phyloP scores from a whole-genome alignment of 352 stramenopile genomes.

The Phytophthora uliginosa region DNA sequence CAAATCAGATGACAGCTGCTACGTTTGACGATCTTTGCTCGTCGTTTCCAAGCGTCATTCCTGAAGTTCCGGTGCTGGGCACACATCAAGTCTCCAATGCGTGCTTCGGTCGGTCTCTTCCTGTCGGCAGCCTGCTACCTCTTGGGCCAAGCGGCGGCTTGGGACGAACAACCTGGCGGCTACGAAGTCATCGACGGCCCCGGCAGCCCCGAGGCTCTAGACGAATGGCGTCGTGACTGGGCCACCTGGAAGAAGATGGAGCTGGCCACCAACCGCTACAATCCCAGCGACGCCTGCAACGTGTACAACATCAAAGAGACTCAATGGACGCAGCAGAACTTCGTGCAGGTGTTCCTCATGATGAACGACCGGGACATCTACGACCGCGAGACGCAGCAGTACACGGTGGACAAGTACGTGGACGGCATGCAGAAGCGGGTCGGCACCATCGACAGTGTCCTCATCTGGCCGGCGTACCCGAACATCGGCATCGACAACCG shows the following conservation, averaged over 20 bases:
- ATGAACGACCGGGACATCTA: conserved; percentile 84
- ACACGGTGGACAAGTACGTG: conserved; percentile 81
- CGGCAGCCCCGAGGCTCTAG: conserved; percentile 33
- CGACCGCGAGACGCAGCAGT: conserved; percentile 68
- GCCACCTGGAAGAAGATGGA: conserved; percentile 77
- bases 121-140: conserved; percentile 15
- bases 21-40: conserved; percentile 34
- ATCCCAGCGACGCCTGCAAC: conserved; percentile 60
- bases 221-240: conserved; percentile 72
- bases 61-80: conserved; percentile 17
- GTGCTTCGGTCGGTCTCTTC: conserved; percentile 7
- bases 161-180: conserved; percentile 81
- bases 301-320: conserved; percentile 74
- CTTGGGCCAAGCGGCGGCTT: conserved; percentile 34
- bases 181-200: conserved; percentile 88
- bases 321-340: conserved; percentile 84
- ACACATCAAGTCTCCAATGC: conserved; percentile 28
- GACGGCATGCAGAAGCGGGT: conserved; percentile 60
- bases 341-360: conserved; percentile 84
- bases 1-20: conserved; percentile 30
- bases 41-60: conserved; percentile 20
- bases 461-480: conserved; percentile 86
- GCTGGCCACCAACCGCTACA: conserved; percentile 71
- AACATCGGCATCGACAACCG: conserved; percentile 87
- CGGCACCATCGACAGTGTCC: conserved; percentile 78